phyloP scores from a whole-genome alignment of 306 rosid species.

The Notholithocarpus densiflorus region DNA sequence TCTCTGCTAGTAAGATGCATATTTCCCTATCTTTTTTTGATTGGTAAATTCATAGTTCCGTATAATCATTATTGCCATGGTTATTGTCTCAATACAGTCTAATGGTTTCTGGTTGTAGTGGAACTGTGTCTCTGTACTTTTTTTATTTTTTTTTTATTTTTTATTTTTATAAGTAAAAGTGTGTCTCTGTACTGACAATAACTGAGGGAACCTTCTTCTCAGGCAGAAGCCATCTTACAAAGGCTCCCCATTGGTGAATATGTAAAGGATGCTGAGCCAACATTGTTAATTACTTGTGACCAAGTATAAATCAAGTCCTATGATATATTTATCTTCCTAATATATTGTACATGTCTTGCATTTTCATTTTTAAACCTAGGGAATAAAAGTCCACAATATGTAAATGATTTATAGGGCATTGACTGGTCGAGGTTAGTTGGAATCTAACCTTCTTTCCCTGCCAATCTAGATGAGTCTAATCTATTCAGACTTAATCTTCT shows the following conservation, averaged over 20 bases:
- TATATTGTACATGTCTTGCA: conserved; percentile 12
- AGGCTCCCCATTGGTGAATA: conserved; percentile 69
- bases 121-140: conserved; percentile 24
- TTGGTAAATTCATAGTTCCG: no score
- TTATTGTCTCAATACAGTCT: conserved; percentile 11
- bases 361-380: not conserved
- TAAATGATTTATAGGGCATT: not conserved
- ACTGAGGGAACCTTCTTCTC: conserved; percentile 58
- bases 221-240: conserved; percentile 85
- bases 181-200: conserved; percentile 8
- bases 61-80: not conserved
- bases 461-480: no score
- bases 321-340: conserved; percentile 24
- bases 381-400: conserved; percentile 5
- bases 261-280: conserved; percentile 64
- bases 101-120: conserved; percentile 24
- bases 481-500: no score
- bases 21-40: not conserved
- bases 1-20: not conserved
- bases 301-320: conserved; percentile 73
- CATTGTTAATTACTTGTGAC: conserved; percentile 78
- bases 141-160: no score
- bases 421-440: no score
- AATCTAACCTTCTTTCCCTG: no score
- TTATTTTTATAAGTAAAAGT: no score